These are phyloP conservation scores for Paspalum notatum DNA, from an alignment of 176 grass and related monocot species.

Conservation along the genomic window DNA sequence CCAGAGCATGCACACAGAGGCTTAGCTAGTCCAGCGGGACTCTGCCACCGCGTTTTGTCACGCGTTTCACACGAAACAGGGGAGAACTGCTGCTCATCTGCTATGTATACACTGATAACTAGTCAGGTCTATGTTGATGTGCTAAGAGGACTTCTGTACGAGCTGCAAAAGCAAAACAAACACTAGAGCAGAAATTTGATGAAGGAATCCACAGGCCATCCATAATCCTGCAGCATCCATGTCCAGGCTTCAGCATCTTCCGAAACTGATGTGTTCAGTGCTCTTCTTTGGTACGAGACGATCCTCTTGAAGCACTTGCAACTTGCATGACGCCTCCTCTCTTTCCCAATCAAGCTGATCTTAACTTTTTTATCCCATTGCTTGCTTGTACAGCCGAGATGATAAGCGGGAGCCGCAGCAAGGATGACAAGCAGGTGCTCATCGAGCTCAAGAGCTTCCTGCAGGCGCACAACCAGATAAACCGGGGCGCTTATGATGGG, in stretches of 20 bases:
- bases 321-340: background rate
- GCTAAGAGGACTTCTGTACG: background rate
- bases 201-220: background rate
- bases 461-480: slow-evolving; percentile 30
- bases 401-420: background rate
- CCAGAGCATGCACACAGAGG: too few species aligned
- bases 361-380: background rate
- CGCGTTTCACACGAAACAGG: background rate
- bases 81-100: background rate
- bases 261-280: background rate
- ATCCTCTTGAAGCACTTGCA: background rate
- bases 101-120: background rate
- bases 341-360: background rate
- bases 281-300: background rate
- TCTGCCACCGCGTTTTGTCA: background rate
- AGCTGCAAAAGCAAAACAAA: background rate
- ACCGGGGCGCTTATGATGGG: slow-evolving; percentile 37
- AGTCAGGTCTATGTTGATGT: background rate
- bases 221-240: background rate
- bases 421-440: slow-evolving; percentile 44
- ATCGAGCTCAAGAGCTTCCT: slow-evolving; percentile 52
- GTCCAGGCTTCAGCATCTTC: slow-evolving; percentile 19
- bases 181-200: background rate
- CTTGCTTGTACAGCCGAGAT: slow-evolving; percentile 4
- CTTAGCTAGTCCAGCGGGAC: background rate